Conservation (phyloP, 768 basidiomycete genomes). For the Asterophora lycoperdoides region DNA sequence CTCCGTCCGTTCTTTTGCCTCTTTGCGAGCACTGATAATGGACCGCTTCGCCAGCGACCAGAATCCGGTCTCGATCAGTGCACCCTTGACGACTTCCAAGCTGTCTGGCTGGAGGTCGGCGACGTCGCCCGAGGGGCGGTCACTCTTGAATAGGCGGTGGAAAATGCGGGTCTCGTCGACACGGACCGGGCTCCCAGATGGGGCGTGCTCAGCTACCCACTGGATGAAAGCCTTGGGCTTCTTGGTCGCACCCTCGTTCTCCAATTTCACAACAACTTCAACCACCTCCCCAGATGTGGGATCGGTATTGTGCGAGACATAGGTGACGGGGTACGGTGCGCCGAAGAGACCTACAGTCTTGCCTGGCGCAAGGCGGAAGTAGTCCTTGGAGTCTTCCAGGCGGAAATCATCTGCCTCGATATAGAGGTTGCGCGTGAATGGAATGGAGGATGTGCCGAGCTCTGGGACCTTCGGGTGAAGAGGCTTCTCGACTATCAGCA, state of each 20-base stretch:
- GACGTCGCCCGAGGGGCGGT: conserved; percentile 83
- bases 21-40: conserved; percentile 59
- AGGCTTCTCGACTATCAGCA: conserved; percentile 81
- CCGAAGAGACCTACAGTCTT: conserved; percentile 97
- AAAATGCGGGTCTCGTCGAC: conserved; percentile 92
- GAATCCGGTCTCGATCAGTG: conserved; percentile 87
- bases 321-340: conserved; percentile 88
- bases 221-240: conserved; percentile 96
- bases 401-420: conserved; percentile 96
- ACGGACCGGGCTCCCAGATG: conserved; percentile 75
- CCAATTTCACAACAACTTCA: conserved; percentile 76
- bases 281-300: conserved; percentile 64
- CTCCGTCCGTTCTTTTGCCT: conserved; percentile 58
- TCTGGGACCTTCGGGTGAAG: conserved; percentile 91
- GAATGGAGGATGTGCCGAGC: conserved; percentile 76
- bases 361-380: conserved; percentile 96
- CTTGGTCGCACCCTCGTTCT: conserved; percentile 58
- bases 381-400: conserved; percentile 85
- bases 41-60: conserved; percentile 73
- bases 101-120: conserved; percentile 81
- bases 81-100: conserved; percentile 73
- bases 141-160: conserved; percentile 90
- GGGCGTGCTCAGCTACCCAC: conserved; percentile 87
- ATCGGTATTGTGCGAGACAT: conserved; percentile 83
- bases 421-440: conserved; percentile 85